Conservation (phyloP, 176 grass and related monocot genomes). For the Hyparrhenia diplandra region DNA sequence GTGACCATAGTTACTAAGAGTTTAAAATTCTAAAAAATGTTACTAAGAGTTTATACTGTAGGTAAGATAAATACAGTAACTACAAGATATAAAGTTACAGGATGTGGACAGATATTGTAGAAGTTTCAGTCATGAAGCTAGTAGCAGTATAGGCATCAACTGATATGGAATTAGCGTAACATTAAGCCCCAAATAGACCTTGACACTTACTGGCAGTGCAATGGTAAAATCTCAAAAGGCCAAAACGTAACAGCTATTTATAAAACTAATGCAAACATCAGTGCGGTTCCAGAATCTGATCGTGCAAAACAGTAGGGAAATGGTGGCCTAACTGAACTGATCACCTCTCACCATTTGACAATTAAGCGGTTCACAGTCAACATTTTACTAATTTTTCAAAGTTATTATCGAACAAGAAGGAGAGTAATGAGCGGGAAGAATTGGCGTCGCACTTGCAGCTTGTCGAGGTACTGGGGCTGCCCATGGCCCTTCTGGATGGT, state of each 20-base stretch:
- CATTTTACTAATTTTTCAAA: not conserved
- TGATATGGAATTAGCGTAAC: not conserved
- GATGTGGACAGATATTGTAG: not conserved
- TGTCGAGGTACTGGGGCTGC: conserved; percentile 89
- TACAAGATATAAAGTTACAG: not conserved
- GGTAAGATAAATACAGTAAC: not conserved
- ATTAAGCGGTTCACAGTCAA: not conserved
- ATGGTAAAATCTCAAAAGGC: not conserved
- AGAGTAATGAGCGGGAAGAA: not conserved
- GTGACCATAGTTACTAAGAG: not conserved
- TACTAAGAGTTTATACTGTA: not conserved
- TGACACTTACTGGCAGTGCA: not conserved
- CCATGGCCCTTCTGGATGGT: conserved; percentile 90
- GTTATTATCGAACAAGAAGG: not conserved
- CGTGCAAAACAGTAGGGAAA: not conserved
- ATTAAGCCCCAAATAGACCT: not conserved
- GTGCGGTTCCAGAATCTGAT: not conserved
- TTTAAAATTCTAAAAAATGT: too few relatives aligned
- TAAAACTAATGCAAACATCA: not conserved
- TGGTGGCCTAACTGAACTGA: not conserved
- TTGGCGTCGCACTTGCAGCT: conserved; percentile 54
- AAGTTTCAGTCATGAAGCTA: not conserved
- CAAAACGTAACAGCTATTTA: not conserved
- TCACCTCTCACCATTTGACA: not conserved
- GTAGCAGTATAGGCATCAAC: not conserved